A percentile compares a stretch with the other conserved stretches of the same genome.
Evolutionary conservation across 2,329 filamentous ascomycete genomes (phyloP).

Genomic region (Fusarium sp.): DNA sequence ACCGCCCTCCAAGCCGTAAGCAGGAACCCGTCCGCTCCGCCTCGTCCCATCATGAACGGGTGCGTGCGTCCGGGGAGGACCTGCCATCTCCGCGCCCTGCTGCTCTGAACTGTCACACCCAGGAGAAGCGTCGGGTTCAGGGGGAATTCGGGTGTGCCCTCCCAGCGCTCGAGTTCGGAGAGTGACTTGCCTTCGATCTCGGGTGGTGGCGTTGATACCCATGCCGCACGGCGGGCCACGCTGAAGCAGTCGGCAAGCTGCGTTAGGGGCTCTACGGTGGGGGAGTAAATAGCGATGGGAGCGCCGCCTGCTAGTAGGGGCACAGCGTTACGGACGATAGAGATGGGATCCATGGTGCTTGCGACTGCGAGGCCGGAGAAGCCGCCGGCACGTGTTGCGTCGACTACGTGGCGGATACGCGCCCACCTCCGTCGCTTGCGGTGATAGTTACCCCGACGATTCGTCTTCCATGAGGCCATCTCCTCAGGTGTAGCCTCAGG

Average conservation of each 20-base stretch:
- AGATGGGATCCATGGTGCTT: slow-evolving; percentile 82
- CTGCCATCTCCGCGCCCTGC: slow-evolving; percentile 85
- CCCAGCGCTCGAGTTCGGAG: slow-evolving; percentile 67
- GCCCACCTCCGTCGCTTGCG: slow-evolving; percentile 90
- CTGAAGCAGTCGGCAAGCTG: slow-evolving; percentile 86
- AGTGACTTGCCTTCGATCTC: slow-evolving; percentile 58
- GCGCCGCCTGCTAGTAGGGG: slow-evolving; percentile 87
- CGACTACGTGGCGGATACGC: slow-evolving; percentile 76
- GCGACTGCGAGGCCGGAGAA: slow-evolving; percentile 89
- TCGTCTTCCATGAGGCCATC: slow-evolving; percentile 80
- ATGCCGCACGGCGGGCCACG: slow-evolving; percentile 82
- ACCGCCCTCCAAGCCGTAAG: slow-evolving; percentile 86
- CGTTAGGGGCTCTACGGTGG: slow-evolving; percentile 82
- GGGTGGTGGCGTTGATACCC: slow-evolving; percentile 66
- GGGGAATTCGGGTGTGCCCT: slow-evolving; percentile 80
- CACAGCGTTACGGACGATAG: slow-evolving; percentile 79
- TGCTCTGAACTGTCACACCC: slow-evolving; percentile 83
- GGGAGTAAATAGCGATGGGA: slow-evolving; percentile 86
- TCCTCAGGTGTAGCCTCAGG: slow-evolving; percentile 68
- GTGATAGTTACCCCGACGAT: slow-evolving; percentile 86
- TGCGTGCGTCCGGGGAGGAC: slow-evolving; percentile 92
- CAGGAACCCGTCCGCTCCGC: slow-evolving; percentile 90
- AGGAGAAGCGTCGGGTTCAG: slow-evolving; percentile 88
- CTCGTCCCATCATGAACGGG: slow-evolving; percentile 89
- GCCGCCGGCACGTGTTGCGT: slow-evolving; percentile 78